These are phyloP conservation scores for Melaleuca quinquenervia DNA, from an alignment of 345 rosid genomes.

Conservation along the genomic window DNA sequence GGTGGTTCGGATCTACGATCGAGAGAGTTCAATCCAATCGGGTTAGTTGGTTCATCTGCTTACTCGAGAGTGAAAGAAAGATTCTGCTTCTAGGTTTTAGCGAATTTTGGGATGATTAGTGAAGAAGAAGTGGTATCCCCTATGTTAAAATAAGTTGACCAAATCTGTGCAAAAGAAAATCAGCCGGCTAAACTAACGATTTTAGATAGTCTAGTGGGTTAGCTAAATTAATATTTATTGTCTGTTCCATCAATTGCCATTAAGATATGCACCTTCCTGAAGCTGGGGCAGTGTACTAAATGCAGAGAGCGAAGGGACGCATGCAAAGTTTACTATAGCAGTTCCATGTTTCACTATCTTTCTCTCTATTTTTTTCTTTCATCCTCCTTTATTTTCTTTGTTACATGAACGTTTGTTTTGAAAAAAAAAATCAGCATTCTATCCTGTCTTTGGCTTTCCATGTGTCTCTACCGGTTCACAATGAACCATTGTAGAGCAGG, in stretches of 20 bases:
- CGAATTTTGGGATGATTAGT: not conserved
- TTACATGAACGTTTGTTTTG: not conserved
- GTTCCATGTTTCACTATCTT: not conserved
- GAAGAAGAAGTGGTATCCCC: not conserved
- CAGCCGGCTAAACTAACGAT: not conserved
- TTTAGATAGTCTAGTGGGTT: not conserved
- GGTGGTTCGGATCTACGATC: slow-evolving; percentile 85
- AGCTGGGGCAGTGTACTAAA: not conserved
- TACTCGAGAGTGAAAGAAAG: not conserved
- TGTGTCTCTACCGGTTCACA: not conserved
- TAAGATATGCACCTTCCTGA: not conserved
- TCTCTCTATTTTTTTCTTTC: not conserved
- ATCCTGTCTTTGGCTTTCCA: not conserved
- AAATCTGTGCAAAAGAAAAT: not conserved
- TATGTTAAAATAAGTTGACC: not conserved
- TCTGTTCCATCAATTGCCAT: not conserved
- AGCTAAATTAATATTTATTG: not conserved
- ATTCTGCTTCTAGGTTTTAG: not conserved
- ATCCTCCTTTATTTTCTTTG: not conserved
- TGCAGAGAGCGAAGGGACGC: not conserved
- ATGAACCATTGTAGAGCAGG: no score
- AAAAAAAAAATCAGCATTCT: not conserved
- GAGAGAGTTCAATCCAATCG: slow-evolving; percentile 41
- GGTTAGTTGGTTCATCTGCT: slow-evolving; percentile 18
- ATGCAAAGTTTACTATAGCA: not conserved